Base-by-base conservation (phyloP, 176 grass and related monocot genomes). In the Pontederia paniculata region DNA sequence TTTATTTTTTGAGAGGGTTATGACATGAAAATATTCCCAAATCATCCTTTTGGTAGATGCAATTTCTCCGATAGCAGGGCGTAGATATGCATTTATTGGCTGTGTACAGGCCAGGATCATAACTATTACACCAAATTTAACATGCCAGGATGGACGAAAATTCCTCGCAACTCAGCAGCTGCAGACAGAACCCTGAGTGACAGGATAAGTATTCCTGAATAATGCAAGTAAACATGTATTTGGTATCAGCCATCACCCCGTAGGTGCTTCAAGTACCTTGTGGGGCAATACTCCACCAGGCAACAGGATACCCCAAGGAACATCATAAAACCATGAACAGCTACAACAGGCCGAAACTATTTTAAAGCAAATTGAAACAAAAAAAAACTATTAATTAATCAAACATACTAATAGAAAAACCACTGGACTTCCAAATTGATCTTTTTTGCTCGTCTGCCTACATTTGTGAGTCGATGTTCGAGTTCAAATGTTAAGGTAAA, bases 281-380 rank as follows among this genome's bases (percentile, higher is more conserved):
- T 83, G n/a, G 1, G 80, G 59, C 49, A 97, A 77, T 48, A 90
- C 69, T 14, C 86, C 86, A 52, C 83, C 74, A 5, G 83, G 83
- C 44, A 90, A 58, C 42, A 90, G 22, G 43, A 90, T 47, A 17
- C 83, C 86, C 91, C 83, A 97, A 11, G 93, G 71, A 97, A 97
- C 93, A 97, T 97, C 86, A 97, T 90, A 21, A 97, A 88, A 0
- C 86, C 93, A 53, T 90, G 86, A 71, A 97, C 81, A 25, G 80
- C 86, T 42, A 97, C 68, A 60, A 97, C 83, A 0, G 85, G 83
- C 5, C 74, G 78, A 16, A 87, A n/a, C n/a, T n/a, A n/a, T n/a
- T n/a, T n/a, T n/a, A n/a, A n/a, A n/a, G n/a, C n/a, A n/a, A n/a
- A n/a, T n/a, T n/a, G n/a, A n/a, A n/a, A n/a, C n/a, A n/a, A n/a